Evolutionary conservation across 1,284 basidiomycete genomes (phyloP).

Genomic region (Moniliophthora roreri): DNA sequence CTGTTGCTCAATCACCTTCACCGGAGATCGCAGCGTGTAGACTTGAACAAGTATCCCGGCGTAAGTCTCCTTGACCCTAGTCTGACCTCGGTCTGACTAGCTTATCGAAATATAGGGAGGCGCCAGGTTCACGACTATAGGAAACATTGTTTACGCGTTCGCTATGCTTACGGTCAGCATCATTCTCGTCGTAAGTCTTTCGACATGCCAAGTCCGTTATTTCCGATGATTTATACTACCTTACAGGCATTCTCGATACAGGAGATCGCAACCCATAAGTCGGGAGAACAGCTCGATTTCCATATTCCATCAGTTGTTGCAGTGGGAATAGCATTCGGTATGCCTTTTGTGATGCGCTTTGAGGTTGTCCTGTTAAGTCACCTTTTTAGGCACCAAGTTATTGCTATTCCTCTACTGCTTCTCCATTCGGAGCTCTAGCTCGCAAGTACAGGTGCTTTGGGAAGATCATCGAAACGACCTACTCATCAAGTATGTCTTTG

Average conservation of each 20-base stretch:
- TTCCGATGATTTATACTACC: neutral
- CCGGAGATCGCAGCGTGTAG: conserved; percentile 70
- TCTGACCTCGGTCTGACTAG: neutral
- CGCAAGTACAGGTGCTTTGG: conserved; percentile 92
- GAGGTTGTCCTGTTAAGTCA: neutral
- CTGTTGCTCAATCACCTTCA: conserved; percentile 83
- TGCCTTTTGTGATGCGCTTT: conserved; percentile 11
- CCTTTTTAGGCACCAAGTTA: conserved; percentile 71
- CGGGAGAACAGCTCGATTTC: conserved; percentile 61
- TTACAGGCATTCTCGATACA: conserved; percentile 53
- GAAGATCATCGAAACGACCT: conserved; percentile 94
- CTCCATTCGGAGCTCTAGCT: conserved; percentile 75
- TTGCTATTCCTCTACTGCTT: conserved; percentile 86
- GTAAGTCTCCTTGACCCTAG: neutral
- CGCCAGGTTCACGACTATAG: conserved; percentile 84
- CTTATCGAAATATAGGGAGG: conserved; percentile 48
- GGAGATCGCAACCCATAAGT: conserved; percentile 60
- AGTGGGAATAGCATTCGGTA: conserved; percentile 81
- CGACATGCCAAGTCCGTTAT: neutral
- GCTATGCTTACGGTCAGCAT: conserved; percentile 61
- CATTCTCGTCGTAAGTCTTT: conserved; percentile 74
- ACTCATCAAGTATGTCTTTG: conserved; percentile 78
- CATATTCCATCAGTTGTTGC: conserved; percentile 82
- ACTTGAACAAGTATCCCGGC: conserved; percentile 87
- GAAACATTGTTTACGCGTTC: conserved; percentile 78